Percentiles rank a stretch among this genome's conserved stretches.
Evolutionary conservation across 352 stramenopile genomes (phyloP).

Genomic region (Peronospora farinosa): DNA sequence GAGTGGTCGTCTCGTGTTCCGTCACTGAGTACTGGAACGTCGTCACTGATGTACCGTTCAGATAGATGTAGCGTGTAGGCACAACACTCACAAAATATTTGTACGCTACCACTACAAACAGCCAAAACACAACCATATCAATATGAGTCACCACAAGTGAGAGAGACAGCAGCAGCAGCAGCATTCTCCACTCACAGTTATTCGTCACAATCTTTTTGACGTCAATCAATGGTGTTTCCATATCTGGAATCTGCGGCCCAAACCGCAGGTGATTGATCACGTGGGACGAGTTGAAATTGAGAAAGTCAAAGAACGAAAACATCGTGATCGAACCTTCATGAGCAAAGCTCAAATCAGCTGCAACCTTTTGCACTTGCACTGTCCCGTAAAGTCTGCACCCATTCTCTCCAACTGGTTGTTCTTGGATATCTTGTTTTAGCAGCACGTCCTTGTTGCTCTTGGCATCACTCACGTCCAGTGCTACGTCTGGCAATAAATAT

Average conservation of each 20-base stretch:
- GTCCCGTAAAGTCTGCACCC: conserved; percentile 69
- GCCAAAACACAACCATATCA: neutral
- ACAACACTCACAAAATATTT: conserved; percentile 87
- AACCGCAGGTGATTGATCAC: conserved; percentile 74
- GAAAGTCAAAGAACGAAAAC: conserved; percentile 83
- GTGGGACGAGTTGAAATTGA: conserved; percentile 87
- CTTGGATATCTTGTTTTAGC: conserved; percentile 52
- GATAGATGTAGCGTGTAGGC: conserved; percentile 77
- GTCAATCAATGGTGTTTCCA: conserved; percentile 82
- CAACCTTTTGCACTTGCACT: conserved; percentile 76
- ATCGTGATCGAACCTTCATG: conserved; percentile 81
- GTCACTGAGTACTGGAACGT: conserved; percentile 88
- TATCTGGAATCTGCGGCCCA: conserved; percentile 70
- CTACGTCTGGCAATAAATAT: conserved; percentile 47
- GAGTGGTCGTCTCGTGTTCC: conserved; percentile 59
- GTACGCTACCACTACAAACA: conserved; percentile 68
- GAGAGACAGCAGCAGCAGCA: conserved; percentile 4
- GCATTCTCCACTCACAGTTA: conserved; percentile 42
- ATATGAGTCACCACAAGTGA: neutral
- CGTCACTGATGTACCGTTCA: conserved; percentile 55
- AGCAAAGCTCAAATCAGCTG: conserved; percentile 79
- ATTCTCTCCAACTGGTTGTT: conserved; percentile 55
- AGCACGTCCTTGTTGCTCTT: conserved; percentile 84
- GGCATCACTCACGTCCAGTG: conserved; percentile 77
- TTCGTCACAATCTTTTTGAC: conserved; percentile 77